Evolutionary conservation across 2,329 filamentous ascomycete genomes (phyloP), one percentile per base, ranked within the genome.

Genomic region (Phialocephala subalpina): DNA sequence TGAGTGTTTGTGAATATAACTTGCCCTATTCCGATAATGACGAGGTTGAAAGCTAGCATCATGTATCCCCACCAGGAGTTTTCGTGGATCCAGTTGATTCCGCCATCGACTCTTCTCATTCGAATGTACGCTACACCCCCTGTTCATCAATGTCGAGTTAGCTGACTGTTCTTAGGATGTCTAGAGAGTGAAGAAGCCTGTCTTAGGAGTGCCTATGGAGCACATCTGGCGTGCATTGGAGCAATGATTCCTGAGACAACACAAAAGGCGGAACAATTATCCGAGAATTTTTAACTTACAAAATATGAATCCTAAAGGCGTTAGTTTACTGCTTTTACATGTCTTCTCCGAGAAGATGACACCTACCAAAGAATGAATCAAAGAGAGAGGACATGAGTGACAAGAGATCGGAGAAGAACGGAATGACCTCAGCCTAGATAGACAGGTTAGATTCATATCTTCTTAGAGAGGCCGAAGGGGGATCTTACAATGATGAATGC

Each of bases 341-440:
- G n/a, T n/a, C 18, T 16, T n/a, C 3, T 14, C 12, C 92, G 92
- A 97, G 83, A 97, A 97, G 75, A 97, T 97, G 83, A 97, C 97
- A 27, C 94, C 94, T 74, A 95, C 94, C 94, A 74, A 95, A 95
- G 84, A 94, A 95, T 62, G 92, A 95, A 80, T 97, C 93, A 76
- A 97, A 97, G 1, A 97, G 86, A 3, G 93, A 93, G n/a, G 89
- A 92, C 90, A 94, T 92, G 67, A 93, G 82, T 4, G 89, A 89
- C n/a, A 89, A 79, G 1, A 90, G 1, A 40, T 73, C 93, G 9
- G 89, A 91, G 81, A 97, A 97, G 84, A 97, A 97, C 0, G 94
- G 94, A 74, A 97, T 97, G 55, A 97, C 90, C 77, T 97, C 92
- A 1, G 94, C 92, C 66, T 68, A 40, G 2, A 33, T 35, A 16